Percentiles rank a stretch among this genome's conserved stretches.
These are phyloP conservation scores for Colletotrichum orchidophilum DNA, from an alignment of 2,329 filamentous ascomycete species.

Conservation along the genomic window DNA sequence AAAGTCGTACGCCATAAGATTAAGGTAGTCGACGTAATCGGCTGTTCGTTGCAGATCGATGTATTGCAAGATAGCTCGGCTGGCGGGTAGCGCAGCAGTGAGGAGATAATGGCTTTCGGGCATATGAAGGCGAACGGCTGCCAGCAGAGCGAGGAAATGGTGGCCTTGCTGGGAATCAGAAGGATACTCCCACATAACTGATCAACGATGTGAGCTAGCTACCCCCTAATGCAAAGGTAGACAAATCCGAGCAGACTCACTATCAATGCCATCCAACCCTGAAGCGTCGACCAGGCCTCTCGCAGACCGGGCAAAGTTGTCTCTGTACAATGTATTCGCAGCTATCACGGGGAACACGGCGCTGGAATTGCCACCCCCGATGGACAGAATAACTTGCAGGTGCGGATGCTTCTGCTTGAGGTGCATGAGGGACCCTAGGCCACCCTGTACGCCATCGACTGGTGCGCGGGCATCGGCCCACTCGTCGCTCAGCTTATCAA, in stretches of 20 bases:
- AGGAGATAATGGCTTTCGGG: conserved; percentile 75
- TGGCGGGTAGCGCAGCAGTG: conserved; percentile 77
- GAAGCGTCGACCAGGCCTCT: conserved; percentile 74
- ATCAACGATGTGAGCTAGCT: conserved; percentile 18
- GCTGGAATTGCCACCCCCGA: conserved; percentile 74
- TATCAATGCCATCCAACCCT: conserved; percentile 71
- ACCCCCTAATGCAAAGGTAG: not conserved
- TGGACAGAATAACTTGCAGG: conserved; percentile 79
- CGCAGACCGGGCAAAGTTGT: conserved; percentile 77
- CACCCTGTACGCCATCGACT: conserved; percentile 77
- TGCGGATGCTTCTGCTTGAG: conserved; percentile 77
- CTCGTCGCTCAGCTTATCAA: conserved; percentile 76
- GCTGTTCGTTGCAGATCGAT: conserved; percentile 73
- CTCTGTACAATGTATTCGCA: conserved; percentile 64
- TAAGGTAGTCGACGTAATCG: conserved; percentile 77
- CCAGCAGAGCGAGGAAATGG: conserved; percentile 76
- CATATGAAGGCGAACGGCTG: conserved; percentile 72
- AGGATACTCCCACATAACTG: conserved; percentile 86
- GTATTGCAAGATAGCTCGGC: conserved; percentile 70
- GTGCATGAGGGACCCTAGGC: conserved; percentile 76
- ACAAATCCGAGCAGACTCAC: conserved; percentile 53
- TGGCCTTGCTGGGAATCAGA: conserved; percentile 71
- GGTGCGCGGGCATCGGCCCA: conserved; percentile 78
- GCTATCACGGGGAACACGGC: conserved; percentile 76
- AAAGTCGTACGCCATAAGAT: conserved; percentile 85